Evolutionary conservation across 164 flowering plant species (phyloP).

Genomic region (Berberis vulgaris): DNA sequence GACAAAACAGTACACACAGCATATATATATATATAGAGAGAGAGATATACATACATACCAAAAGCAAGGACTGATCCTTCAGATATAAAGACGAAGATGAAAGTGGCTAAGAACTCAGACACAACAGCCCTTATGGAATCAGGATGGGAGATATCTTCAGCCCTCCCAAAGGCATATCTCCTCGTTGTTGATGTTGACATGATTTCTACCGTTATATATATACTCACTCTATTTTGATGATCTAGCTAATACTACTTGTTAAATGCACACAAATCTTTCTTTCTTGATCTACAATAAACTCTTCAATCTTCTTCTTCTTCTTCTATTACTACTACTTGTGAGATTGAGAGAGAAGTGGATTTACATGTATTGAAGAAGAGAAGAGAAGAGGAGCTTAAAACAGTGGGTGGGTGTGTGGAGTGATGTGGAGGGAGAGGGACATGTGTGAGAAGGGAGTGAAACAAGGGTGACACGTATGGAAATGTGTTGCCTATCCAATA

Average conservation of each 20-base stretch:
- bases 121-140: constrained; percentile 39
- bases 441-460: neutral
- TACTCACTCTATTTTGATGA: neutral
- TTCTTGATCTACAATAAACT: neutral
- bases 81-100: constrained; percentile 57
- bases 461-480: neutral
- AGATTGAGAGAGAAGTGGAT: no score
- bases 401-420: neutral
- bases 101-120: constrained; percentile 44
- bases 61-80: constrained; percentile 60
- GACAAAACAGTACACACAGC: neutral
- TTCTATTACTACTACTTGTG: neutral
- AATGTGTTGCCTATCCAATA: neutral
- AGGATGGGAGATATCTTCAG: constrained; percentile 43
- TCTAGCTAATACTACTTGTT: no score
- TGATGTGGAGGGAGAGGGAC: neutral
- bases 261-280: neutral
- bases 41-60: constrained; percentile 20
- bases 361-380: neutral
- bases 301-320: neutral
- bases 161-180: constrained; percentile 26
- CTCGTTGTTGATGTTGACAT: constrained; percentile 1
- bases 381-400: neutral
- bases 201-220: neutral
- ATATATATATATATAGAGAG: neutral